Evolutionary conservation across 345 rosid genomes (phyloP).

Genomic region (Salix dunnii): DNA sequence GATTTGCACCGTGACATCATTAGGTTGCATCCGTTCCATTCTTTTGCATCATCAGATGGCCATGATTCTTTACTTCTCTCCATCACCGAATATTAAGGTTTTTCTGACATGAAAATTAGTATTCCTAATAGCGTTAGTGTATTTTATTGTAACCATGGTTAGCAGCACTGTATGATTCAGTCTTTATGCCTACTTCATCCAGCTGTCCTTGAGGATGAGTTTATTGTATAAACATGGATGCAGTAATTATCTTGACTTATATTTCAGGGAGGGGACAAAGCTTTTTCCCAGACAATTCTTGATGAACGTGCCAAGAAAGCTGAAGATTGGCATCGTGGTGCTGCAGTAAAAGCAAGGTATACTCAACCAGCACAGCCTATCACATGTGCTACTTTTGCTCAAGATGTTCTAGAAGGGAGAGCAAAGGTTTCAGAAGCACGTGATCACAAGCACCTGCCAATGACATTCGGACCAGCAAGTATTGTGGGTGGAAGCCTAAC

Average conservation of each 20-base stretch:
- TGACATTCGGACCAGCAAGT: slow-evolving; percentile 93
- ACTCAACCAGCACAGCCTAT: slow-evolving; percentile 77
- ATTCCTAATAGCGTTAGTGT: neutral
- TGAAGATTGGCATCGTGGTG: slow-evolving; percentile 87
- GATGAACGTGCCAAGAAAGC: slow-evolving; percentile 73
- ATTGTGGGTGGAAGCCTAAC: slow-evolving; percentile 55
- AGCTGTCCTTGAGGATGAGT: neutral
- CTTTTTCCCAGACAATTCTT: slow-evolving; percentile 62
- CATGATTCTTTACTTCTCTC: neutral
- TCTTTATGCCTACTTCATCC: neutral
- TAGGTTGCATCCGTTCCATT: neutral
- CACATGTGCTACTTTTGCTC: slow-evolving; percentile 95
- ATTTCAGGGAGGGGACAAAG: slow-evolving; percentile 63
- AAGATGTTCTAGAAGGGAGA: slow-evolving; percentile 94
- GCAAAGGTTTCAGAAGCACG: slow-evolving; percentile 70
- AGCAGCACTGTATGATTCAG: neutral
- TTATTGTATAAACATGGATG: neutral
- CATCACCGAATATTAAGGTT: neutral
- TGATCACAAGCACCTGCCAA: slow-evolving; percentile 90
- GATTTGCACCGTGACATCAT: neutral
- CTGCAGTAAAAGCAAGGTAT: slow-evolving; percentile 57
- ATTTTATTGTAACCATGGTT: neutral
- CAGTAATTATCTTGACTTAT: neutral
- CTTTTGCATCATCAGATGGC: neutral
- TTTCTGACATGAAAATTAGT: neutral